Evolutionary conservation across 108 stramenopile species (phyloP).

Genomic region (Mediolabrus comicus): DNA sequence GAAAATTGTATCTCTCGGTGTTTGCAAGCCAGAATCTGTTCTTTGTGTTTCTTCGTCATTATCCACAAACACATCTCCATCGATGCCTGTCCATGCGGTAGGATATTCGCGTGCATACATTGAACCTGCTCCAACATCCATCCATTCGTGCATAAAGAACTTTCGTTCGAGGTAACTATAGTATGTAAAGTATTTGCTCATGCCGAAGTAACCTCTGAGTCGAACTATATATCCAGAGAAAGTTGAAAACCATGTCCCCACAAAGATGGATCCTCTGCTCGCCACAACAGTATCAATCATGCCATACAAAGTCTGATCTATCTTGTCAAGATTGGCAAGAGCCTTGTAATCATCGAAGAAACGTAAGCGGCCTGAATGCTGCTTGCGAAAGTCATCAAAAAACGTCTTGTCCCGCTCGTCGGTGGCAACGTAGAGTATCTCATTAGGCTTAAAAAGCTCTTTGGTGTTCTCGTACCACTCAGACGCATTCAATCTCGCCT

Average conservation of each 20-base stretch:
- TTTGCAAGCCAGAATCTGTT: not conserved
- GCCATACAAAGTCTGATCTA: constrained; percentile 70
- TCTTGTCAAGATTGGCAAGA: constrained; percentile 47
- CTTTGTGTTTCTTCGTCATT: constrained; percentile 38
- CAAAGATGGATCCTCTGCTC: constrained; percentile 73
- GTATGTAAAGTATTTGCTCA: constrained; percentile 59
- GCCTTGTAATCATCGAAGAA: constrained; percentile 79
- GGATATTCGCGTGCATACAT: constrained; percentile 64
- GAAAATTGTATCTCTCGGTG: not conserved
- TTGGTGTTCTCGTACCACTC: constrained; percentile 42
- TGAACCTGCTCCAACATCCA: constrained; percentile 48
- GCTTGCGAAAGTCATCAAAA: constrained; percentile 75
- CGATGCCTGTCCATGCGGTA: constrained; percentile 68
- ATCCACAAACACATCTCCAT: constrained; percentile 64
- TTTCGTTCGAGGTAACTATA: constrained; percentile 56
- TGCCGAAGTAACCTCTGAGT: constrained; percentile 56
- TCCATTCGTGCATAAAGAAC: constrained; percentile 55
- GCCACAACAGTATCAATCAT: constrained; percentile 89
- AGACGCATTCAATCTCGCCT: constrained; percentile 35
- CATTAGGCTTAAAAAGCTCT: constrained; percentile 46
- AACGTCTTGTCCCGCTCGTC: constrained; percentile 80
- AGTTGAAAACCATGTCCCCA: constrained; percentile 91
- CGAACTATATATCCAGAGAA: constrained; percentile 81
- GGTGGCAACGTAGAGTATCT: constrained; percentile 85
- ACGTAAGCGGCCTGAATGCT: constrained; percentile 54